Base-by-base conservation (phyloP, 1,284 basidiomycete genomes). In the Malassezia restricta region DNA sequence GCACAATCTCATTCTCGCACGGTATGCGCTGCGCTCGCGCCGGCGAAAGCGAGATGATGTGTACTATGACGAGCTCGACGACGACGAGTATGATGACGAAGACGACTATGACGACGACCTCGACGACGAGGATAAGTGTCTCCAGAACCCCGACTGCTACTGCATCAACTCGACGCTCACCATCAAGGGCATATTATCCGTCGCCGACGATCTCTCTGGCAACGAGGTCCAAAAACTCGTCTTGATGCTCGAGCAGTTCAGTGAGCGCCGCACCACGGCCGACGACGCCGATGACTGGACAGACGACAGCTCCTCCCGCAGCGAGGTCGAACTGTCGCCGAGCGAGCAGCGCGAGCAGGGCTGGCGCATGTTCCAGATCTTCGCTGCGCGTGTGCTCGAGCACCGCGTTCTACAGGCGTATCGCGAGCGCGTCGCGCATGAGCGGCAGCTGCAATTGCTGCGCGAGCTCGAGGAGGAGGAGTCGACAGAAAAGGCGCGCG, bases 171-270 rank as follows among this genome's bases (percentile, higher is more conserved):
- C 54, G 20, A 37, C 42, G 30, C 49, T 56, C 5, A 52, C 54
- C 12, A 47, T 55, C 40, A 50, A 50, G 84, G 78, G 91, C 71
- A 95, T 98, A 69, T 79, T 98, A 52, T 96, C 94, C n/a, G 92
- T 98, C 46, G 92, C 92, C 45, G 92, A 98, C 71, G 92, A 98
- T 77, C 81, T 98, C 47, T 79, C 96, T 64, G 94, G 94, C 79
- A 96, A 96, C 70, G 91, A 98, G 69, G 92, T 90, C 3, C 87
- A 90, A 68, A 96, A 95, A 77, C 96, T 98, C 78, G 78, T 98
- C 66, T 91, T 98, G 77, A 98, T 98, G 92, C 98, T 98, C 92
- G 92, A 98, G 75, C 89, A 94, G 75, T 81, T 98, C 32, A 91
- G 92, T 0, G 90, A 96, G 72, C 82, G 88, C 54, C 83, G 86